phyloP scores from a whole-genome alignment of 371 early-diverging fungal genomes.

The Blastocladiella emersonii region DNA sequence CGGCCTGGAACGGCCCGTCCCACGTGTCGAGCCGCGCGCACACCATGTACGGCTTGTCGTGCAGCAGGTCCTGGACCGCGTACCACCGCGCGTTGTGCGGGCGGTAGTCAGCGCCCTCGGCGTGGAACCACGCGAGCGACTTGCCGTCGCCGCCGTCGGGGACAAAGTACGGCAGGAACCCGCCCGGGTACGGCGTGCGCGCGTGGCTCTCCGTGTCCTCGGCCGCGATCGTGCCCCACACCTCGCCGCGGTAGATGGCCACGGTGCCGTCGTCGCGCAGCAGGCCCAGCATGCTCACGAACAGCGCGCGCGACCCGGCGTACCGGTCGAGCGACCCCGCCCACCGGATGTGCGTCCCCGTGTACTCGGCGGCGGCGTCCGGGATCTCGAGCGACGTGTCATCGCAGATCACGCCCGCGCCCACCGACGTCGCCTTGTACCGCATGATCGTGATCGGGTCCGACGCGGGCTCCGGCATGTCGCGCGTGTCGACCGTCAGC shows the following conservation, averaged over 20 bases:
- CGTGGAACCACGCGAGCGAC: not conserved
- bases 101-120: not conserved
- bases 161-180: slow-evolving; percentile 4
- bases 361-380: not conserved
- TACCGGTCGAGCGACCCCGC: not conserved
- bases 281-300: not conserved
- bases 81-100: not conserved
- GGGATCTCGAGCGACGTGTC: slow-evolving; percentile 2
- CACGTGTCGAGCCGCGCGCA: not conserved
- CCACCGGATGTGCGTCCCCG: not conserved
- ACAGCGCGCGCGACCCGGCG: not conserved
- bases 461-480: not conserved
- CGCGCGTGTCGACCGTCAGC: not conserved
- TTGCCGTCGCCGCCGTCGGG: not conserved
- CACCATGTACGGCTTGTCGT: not conserved
- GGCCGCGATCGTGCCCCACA: not conserved
- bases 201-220: not conserved
- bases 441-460: not conserved
- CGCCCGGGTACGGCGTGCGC: not conserved
- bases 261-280: not conserved
- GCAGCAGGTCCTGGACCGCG: not conserved
- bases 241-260: slow-evolving; percentile 2
- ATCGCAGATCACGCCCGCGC: not conserved
- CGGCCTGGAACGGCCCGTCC: not conserved
- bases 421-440: not conserved